A percentile compares a stretch with the other conserved stretches of the same genome.
These are phyloP conservation scores for Lactarius evosmus DNA, from an alignment of 768 basidiomycete genomes.

Conservation along the genomic window DNA sequence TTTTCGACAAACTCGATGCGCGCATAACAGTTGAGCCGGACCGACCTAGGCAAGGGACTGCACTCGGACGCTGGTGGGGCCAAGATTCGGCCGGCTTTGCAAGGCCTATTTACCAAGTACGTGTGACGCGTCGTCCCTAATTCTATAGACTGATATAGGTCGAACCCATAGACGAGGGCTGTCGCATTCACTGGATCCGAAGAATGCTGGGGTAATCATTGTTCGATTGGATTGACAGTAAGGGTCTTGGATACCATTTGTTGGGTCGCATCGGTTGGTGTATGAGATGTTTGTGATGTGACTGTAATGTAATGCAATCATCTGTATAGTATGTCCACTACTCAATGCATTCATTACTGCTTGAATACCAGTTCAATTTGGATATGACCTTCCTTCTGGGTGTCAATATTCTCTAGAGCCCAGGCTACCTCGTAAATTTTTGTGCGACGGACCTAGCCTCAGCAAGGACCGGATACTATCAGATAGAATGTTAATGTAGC, in stretches of 20 bases:
- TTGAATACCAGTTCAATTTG: neutral
- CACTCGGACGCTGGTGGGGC: conserved; percentile 7
- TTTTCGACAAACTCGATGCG: neutral
- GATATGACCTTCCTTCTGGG: too few relatives aligned
- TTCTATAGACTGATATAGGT: neutral
- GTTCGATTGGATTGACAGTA: conserved; percentile 3
- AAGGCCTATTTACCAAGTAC: conserved; percentile 2
- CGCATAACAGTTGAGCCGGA: neutral
- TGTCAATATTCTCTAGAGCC: neutral
- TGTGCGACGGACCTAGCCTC: neutral
- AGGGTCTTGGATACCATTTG: neutral
- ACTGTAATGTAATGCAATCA: neutral
- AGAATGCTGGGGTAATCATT: conserved; percentile 15
- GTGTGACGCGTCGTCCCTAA: neutral
- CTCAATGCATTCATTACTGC: neutral
- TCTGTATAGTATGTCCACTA: neutral
- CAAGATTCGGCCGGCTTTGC: conserved; percentile 18
- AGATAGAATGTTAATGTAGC: neutral
- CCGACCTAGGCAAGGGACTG: conserved; percentile 5
- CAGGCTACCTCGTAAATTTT: neutral
- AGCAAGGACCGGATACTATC: neutral
- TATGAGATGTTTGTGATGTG: neutral
- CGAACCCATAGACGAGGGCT: neutral
- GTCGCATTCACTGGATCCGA: conserved; percentile 1
- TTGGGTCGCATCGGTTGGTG: neutral